Evolutionary conservation across 2,329 filamentous ascomycete genomes (phyloP).

Genomic region (Diaporthe australafricana): DNA sequence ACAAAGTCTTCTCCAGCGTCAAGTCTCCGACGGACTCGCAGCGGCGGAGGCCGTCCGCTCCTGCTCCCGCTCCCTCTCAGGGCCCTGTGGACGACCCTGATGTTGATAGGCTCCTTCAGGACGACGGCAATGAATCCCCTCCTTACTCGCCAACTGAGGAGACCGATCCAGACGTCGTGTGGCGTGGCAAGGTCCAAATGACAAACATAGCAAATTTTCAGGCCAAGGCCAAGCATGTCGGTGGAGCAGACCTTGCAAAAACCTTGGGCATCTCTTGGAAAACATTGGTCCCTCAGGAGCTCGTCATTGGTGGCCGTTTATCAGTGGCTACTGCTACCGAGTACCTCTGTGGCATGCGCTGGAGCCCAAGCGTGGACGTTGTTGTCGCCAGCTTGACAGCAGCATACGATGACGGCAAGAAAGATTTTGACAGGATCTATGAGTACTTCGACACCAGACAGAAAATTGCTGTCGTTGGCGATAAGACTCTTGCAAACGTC

Average conservation of each 20-base stretch:
- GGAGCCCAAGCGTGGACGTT: conserved; percentile 85
- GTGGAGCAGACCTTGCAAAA: conserved; percentile 81
- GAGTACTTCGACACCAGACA: conserved; percentile 87
- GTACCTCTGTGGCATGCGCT: conserved; percentile 89
- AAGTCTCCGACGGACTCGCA: conserved; percentile 74
- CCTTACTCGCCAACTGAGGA: conserved; percentile 87
- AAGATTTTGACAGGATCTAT: conserved; percentile 81
- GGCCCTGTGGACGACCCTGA: conserved; percentile 84
- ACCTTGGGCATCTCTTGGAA: conserved; percentile 71
- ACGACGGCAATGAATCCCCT: conserved; percentile 82
- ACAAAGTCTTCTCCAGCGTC: conserved; percentile 86
- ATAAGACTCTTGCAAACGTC: conserved; percentile 79
- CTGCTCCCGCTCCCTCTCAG: conserved; percentile 51
- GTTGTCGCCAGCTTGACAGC: conserved; percentile 80
- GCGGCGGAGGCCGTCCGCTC: conserved; percentile 61
- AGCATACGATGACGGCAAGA: conserved; percentile 68
- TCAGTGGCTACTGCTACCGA: conserved; percentile 85
- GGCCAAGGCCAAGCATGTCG: conserved; percentile 84
- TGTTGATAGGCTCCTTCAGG: conserved; percentile 88
- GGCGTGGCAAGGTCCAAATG: conserved; percentile 83
- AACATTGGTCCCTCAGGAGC: conserved; percentile 76
- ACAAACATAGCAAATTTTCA: conserved; percentile 80
- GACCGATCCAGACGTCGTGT: conserved; percentile 78
- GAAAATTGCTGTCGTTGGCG: conserved; percentile 88
- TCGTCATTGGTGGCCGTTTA: conserved; percentile 84